Evolutionary conservation across 2,329 filamentous ascomycete genomes (phyloP).

Genomic region (Cladosporium sp.): DNA sequence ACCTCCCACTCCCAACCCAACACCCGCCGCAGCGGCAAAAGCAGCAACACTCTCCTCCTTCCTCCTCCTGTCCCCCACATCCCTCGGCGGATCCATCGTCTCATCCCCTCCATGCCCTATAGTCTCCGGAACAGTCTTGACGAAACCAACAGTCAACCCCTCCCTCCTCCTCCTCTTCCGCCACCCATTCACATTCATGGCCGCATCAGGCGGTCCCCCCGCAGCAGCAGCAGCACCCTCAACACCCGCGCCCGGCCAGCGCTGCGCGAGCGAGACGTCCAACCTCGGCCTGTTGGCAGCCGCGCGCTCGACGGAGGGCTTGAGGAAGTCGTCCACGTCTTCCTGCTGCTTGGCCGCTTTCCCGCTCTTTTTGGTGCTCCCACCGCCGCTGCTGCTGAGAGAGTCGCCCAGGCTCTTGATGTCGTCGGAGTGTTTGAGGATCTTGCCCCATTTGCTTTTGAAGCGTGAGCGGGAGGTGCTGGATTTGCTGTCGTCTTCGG

Average conservation of each 20-base stretch:
- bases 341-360: constrained; percentile 6
- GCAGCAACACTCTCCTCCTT: too few species aligned
- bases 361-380: too few species aligned
- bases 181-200: constrained; percentile 19
- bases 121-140: constrained; percentile 66
- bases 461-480: constrained; percentile 20
- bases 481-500: constrained; percentile 21
- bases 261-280: constrained; percentile 47
- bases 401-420: constrained; percentile 2
- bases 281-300: constrained; percentile 39
- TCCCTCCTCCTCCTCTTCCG: constrained; percentile 51
- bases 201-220: constrained; percentile 9
- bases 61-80: too few species aligned
- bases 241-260: constrained; percentile 48
- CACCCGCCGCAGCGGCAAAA: too few species aligned
- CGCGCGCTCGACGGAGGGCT: constrained; percentile 45
- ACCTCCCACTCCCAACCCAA: too few species aligned
- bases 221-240: constrained; percentile 27
- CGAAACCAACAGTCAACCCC: constrained; percentile 71
- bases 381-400: not conserved
- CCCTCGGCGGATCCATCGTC: constrained; percentile 64
- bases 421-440: constrained; percentile 23
- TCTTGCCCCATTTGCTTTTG: constrained; percentile 32
- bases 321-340: constrained; percentile 56
- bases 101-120: constrained; percentile 94